These are phyloP conservation scores for Phytophthora hybrid DNA, from an alignment of 352 stramenopile species.

Conservation along the genomic window DNA sequence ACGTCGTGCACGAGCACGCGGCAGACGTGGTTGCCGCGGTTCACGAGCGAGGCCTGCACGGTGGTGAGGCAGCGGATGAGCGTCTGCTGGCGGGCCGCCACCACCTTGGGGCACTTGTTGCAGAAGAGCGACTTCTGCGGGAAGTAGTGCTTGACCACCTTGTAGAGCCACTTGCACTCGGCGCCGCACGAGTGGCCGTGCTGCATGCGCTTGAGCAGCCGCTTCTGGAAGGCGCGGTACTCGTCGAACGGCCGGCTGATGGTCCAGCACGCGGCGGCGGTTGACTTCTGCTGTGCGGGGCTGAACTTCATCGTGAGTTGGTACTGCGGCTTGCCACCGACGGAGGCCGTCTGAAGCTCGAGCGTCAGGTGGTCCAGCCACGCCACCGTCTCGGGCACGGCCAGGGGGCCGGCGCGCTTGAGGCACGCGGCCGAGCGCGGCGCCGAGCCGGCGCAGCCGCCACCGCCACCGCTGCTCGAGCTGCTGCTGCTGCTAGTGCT, in stretches of 20 bases:
- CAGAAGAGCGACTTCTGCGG: slow-evolving; percentile 54
- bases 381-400: slow-evolving; percentile 39
- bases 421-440: slow-evolving; percentile 32
- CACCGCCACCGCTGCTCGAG: too few species aligned
- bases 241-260: slow-evolving; percentile 54
- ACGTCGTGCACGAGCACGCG: slow-evolving; percentile 42
- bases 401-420: slow-evolving; percentile 35
- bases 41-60: slow-evolving; percentile 47
- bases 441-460: slow-evolving; percentile 15
- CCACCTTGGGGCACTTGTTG: slow-evolving; percentile 46
- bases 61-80: slow-evolving; percentile 49
- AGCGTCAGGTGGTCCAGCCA: slow-evolving; percentile 49
- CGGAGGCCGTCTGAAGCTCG: slow-evolving; percentile 28
- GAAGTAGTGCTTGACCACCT: slow-evolving; percentile 71
- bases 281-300: slow-evolving; percentile 35
- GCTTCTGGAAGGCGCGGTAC: slow-evolving; percentile 57
- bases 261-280: slow-evolving; percentile 39
- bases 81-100: slow-evolving; percentile 44
- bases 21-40: slow-evolving; percentile 49
- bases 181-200: slow-evolving; percentile 65
- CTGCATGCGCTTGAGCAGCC: slow-evolving; percentile 53
- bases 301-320: slow-evolving; percentile 46
- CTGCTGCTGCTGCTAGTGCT: slow-evolving; percentile 10
- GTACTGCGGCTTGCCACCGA: slow-evolving; percentile 39
- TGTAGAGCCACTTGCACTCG: slow-evolving; percentile 75